Conservation (phyloP, 495 filamentous ascomycete genomes). For the Penicillium argentinense region DNA sequence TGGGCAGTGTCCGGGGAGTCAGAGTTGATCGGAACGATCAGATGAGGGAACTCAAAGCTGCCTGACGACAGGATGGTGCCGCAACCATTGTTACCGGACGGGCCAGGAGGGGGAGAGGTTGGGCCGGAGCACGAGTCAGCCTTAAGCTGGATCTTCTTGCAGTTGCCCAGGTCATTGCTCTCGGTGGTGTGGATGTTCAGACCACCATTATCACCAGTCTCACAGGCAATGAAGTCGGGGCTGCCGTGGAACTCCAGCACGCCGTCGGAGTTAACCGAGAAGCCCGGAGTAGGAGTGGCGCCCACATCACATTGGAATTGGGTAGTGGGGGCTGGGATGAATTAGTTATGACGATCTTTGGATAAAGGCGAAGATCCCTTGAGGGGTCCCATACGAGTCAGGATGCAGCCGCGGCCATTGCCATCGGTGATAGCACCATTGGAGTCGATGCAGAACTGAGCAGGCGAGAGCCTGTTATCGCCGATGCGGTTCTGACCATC, state of each 20-base stretch:
- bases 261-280: conserved; percentile 49
- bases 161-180: conserved; percentile 41
- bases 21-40: conserved; percentile 66
- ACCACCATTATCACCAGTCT: conserved; percentile 45
- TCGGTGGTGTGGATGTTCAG: conserved; percentile 52
- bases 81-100: conserved; percentile 34
- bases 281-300: conserved; percentile 41
- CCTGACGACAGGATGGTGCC: conserved; percentile 48
- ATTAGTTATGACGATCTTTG: conserved; percentile 4
- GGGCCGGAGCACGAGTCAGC: conserved; percentile 11
- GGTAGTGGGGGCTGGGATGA: conserved; percentile 48
- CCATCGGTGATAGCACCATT: conserved; percentile 50
- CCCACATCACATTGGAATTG: conserved; percentile 66
- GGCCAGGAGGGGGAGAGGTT: conserved; percentile 9
- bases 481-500: conserved; percentile 57
- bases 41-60: conserved; percentile 59
- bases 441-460: conserved; percentile 42
- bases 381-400: conserved; percentile 44
- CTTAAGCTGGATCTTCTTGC: conserved; percentile 19
- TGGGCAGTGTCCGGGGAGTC: conserved; percentile 46
- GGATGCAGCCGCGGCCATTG: conserved; percentile 54
- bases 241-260: conserved; percentile 42
- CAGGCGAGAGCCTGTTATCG: conserved; percentile 31
- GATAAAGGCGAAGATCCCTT: too few relatives aligned
- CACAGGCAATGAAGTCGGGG: conserved; percentile 51